Evolutionary conservation across 2,329 filamentous ascomycete genomes (phyloP), one percentile per base, ranked within the genome.

Genomic region (Zymoseptoria tritici): DNA sequence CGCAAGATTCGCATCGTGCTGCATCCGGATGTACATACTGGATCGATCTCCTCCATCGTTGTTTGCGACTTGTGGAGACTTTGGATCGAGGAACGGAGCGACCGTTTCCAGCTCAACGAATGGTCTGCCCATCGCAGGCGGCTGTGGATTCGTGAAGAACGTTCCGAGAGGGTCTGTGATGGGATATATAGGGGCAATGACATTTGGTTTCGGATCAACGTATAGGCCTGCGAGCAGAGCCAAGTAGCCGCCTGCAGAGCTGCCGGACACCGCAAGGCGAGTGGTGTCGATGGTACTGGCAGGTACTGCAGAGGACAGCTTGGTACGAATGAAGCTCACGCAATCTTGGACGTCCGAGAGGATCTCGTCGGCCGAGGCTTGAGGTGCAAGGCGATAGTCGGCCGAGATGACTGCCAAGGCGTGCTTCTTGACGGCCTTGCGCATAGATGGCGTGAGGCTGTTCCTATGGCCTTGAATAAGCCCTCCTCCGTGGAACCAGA

Each of bases 341-440:
- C 68, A 67, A 57, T 70, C 69, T 22, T 60, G 56, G 24, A 72
- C 66, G 49, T 72, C 70, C 52, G 67, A 65, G 49, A 66, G 62
- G 54, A 72, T 68, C 36, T 72, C 67, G 58, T 66, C 57, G 11
- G 73, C 58, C 59, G 64, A 63, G 42, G 69, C 62, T 62, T 73
- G 69, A 53, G 71, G 70, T 19, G 70, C 70, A 7, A 72, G 62
- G 20, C 70, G 68, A 55, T 72, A 72, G 62, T 72, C 70, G 52
- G 70, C 69, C 1, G 68, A 68, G n/a, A 71, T 60, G 54, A 70
- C 52, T 22, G 68, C 68, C 21, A 68, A 49, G 22, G 66, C 63
- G 60, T 71, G 64, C 20, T 64, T 63, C 4, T 58, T n/a, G 13
- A 68, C 59, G 21, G 66, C 67, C 2, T 58, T 59, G 9, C 66